Base-by-base conservation (phyloP, 192 early-diverging fungal species). In the Mortierella claussenii region DNA sequence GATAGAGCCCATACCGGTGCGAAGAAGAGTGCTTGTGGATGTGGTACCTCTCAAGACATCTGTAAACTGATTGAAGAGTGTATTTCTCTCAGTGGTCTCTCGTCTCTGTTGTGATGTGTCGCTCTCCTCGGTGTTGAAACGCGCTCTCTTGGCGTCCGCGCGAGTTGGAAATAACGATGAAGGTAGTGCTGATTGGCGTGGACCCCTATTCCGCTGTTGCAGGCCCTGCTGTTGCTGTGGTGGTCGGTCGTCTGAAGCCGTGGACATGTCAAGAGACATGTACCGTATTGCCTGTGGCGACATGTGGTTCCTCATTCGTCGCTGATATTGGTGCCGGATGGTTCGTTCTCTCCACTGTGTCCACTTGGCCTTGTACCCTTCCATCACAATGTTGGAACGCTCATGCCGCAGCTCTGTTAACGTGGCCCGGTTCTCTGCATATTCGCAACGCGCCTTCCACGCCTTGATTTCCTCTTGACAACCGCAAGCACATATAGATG, bases 391-490 rank as follows among this genome's bases (percentile, higher is more conserved):
- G 12, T 8, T 42, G 4, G 32, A 31, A 3, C 36, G 20, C 31
- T 76, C 64, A 40, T 40, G 67, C 6, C 53, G 57, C 46, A 76
- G 17, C 45, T 76, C 64, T 15, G 31, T 12, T 8, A 67, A 15
- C 2, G 57, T 50, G 2, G 43, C 34, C 13, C 46, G 63, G 17
- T 61, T 62, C 23, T 76, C 73, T 20, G 64, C 65, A 56, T 33
- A 67, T 15, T 50, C 53, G 18, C 64, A 67, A 1, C 59, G 64
- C 2, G 63, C 42, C 23, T 57, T 65, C 57, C 62, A 59, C 6
- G 58, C 53, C 31, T 40, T 32, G 18, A 67, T 8, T 36, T 67
- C 73, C 23, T 66, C 64, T 15, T 67, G 73, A 20, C 64, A 76
- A n/a, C 58, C 64, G 50, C 52, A 67, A 3, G 24, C 42, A 30